Base-by-base conservation (phyloP, 768 basidiomycete species). In the Chalciporus pseudorubinellus region DNA sequence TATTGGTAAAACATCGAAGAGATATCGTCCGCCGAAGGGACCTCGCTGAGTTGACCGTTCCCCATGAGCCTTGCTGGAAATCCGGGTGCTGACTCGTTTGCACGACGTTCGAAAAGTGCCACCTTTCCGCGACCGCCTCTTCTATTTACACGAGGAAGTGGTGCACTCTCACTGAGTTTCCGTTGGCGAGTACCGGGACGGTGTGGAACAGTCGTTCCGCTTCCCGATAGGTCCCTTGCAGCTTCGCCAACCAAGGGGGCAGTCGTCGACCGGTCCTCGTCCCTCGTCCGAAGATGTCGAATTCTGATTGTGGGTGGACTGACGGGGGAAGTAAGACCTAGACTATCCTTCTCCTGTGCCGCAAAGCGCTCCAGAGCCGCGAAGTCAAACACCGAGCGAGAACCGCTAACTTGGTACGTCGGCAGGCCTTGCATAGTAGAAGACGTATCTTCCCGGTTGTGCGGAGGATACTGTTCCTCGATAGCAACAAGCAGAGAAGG, bases 111-210 rank as follows among this genome's bases (percentile, higher is more conserved):
- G 64, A 98, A 98, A 3, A 95, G 72, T 0, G 94, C 95, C 67
- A 98, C 79, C 70, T 98, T 98, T 18, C 89, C 92, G 40, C 82
- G 80, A 31, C 80, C 76, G 20, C 76, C 79, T 61, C 77, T 83
- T 42, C 81, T 77, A 47, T 75, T 75, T 4, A 77, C 68, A 31
- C 87, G 80, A 5, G 89, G 88, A 43, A 79, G 69, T 0, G 87
- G 80, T 44, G 83, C 86, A 58, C 87, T 90, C 64, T 92, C 87
- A 58, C 89, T 93, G 50, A 95, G 77, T 62, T 94, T 95, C 42
- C 95, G 87, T 53, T 90, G 87, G 38, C 92, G 85, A 3, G 82
- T 69, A 58, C 61, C 69, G 50, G 48, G 54, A 39, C 61, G 60
- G 16, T 47, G 57, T 39, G 61, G 54, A 24, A 48, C 26, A 28